phyloP scores from a whole-genome alignment of 176 grass and related monocot genomes.

The Panicum miliaceum region DNA sequence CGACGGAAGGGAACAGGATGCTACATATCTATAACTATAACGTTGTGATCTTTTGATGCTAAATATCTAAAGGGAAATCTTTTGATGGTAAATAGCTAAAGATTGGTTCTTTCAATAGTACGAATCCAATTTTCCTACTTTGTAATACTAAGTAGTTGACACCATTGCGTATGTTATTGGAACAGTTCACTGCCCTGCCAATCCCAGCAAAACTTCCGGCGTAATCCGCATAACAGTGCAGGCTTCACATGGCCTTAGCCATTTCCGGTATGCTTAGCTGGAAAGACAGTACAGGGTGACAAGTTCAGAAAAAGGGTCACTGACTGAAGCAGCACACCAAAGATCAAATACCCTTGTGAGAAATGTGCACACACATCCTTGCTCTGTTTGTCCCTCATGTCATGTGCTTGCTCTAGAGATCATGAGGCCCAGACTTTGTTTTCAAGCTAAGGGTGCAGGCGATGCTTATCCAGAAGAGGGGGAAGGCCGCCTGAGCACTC shows the following conservation, averaged over 20 bases:
- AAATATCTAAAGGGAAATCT: too few species aligned
- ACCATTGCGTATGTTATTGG: too few species aligned
- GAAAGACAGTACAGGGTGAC: background rate
- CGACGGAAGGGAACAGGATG: too few species aligned
- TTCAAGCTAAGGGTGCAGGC: slow-evolving; percentile 44
- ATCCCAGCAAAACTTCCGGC: background rate
- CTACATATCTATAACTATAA: too few species aligned
- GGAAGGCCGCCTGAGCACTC: slow-evolving; percentile 33
- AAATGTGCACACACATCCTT: background rate
- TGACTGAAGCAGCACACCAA: background rate
- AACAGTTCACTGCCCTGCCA: background rate
- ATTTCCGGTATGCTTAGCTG: background rate
- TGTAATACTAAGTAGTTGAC: too few species aligned
- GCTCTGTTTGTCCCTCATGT: background rate
- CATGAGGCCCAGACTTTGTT: slow-evolving; percentile 42
- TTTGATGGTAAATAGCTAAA: too few species aligned
- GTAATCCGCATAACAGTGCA: background rate
- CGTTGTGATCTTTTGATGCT: too few species aligned
- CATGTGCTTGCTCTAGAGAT: background rate
- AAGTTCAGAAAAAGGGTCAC: background rate
- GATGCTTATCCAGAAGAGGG: slow-evolving; percentile 27
- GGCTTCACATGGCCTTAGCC: background rate
- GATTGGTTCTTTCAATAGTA: too few species aligned
- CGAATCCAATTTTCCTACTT: too few species aligned
- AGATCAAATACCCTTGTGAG: background rate